A percentile compares a stretch with the other conserved stretches of the same genome.
These are phyloP conservation scores for Beauveria varroae DNA, from an alignment of 2,329 filamentous ascomycete species.

Conservation along the genomic window DNA sequence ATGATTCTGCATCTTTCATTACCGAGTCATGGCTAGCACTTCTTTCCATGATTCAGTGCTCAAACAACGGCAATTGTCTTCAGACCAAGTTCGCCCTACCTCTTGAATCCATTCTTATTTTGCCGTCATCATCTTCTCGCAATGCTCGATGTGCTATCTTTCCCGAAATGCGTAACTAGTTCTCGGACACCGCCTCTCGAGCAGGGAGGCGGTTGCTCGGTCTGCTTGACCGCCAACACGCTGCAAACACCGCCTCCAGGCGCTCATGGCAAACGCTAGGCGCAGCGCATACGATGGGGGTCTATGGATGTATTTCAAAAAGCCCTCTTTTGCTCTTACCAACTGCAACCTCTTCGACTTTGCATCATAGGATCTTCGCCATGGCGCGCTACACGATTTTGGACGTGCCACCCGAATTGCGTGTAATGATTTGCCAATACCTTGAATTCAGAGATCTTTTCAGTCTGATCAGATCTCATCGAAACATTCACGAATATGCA, in stretches of 20 bases:
- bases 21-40: too few species aligned
- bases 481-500: not conserved
- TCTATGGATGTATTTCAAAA: too few species aligned
- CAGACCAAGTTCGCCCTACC: too few species aligned
- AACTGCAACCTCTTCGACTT: not conserved
- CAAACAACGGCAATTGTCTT: too few species aligned
- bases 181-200: not conserved
- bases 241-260: not conserved
- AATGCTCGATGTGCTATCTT: too few species aligned
- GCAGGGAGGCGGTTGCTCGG: not conserved
- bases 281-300: not conserved
- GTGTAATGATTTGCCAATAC: not conserved
- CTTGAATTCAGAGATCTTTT: not conserved
- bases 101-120: too few species aligned
- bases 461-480: not conserved
- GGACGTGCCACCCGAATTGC: not conserved
- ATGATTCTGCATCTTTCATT: too few species aligned
- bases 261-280: not conserved
- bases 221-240: not conserved
- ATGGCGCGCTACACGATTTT: not conserved
- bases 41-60: too few species aligned
- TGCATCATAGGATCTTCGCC: not conserved
- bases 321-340: not conserved
- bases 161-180: not conserved
- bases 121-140: too few species aligned